Percentiles rank a stretch among this genome's conserved stretches.
These are phyloP conservation scores for Tricholoma sp. DNA, from an alignment of 768 basidiomycete genomes.

Conservation along the genomic window DNA sequence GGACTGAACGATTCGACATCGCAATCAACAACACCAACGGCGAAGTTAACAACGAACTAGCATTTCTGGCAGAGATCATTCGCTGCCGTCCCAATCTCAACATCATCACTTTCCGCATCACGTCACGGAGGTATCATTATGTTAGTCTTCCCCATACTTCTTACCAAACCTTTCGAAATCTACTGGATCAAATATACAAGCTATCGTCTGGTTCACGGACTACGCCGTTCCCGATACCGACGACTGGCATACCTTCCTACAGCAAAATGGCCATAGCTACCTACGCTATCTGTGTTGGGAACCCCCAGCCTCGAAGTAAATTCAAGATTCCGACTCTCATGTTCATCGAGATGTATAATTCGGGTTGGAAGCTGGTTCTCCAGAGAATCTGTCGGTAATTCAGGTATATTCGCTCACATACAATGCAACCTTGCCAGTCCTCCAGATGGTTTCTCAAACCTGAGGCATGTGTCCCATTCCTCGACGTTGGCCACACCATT, in stretches of 20 bases:
- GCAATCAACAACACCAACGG: slow-evolving; percentile 7
- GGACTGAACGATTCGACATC: slow-evolving; percentile 16
- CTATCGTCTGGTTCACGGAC: slow-evolving; percentile 3
- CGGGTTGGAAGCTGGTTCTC: too few relatives aligned
- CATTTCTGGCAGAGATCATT: slow-evolving; percentile 8
- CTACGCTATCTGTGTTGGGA: neutral
- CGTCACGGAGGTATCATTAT: neutral
- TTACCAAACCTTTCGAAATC: slow-evolving; percentile 5
- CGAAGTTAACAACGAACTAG: neutral
- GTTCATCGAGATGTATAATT: neutral
- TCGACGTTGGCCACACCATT: too few relatives aligned
- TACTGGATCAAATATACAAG: slow-evolving; percentile 4
- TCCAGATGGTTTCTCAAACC: neutral
- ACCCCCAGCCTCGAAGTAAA: neutral
- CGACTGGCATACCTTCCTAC: slow-evolving; percentile 10
- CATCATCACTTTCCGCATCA: slow-evolving; percentile 8
- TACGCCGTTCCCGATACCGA: neutral
- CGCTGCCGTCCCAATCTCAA: slow-evolving; percentile 15
- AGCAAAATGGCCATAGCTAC: neutral
- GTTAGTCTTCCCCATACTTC: neutral
- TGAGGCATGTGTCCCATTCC: neutral
- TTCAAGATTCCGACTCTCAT: neutral
- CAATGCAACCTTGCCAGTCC: neutral
- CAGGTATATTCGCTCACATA: slow-evolving; percentile 2
- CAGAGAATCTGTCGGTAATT: too few relatives aligned